Evolutionary conservation across 2,329 filamentous ascomycete species (phyloP), one percentile per base, ranked within the genome.

Genomic region (Grosmannia clavigera): DNA sequence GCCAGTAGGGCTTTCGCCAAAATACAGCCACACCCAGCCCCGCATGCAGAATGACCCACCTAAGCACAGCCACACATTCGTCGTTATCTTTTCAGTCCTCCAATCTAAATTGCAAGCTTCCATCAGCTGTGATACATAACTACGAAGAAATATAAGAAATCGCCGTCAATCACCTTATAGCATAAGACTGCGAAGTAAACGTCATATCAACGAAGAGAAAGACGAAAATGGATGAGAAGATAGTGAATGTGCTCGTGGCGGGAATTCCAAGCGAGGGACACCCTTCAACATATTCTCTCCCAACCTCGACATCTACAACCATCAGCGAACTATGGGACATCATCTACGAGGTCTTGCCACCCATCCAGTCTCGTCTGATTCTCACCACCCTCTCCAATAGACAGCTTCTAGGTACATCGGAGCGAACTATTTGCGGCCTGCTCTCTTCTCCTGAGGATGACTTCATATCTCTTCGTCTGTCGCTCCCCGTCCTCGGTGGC

Each of bases 321-420:
- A 75, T 92, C 67, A 77, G 80, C 60, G 81, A 90, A 64, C 78
- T 97, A 22, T 83, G 84, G 65, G 72, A 81, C 58, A 74, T 75
- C 59, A 78, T 91, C 72, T 73, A 83, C 70, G 79, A 75, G 64
- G 87, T 78, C 64, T 77, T 86, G 55, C 88, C 81, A 58, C 76
- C 71, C 64, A 65, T 77, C 73, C 46, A 77, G 86, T 58, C 76
- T 64, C 81, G 83, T 58, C 81, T 96, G 58, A 82, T 92, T 61
- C 78, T 99, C 48, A 95, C 91, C 2, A 96, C 92, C 1, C 81
- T 86, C 60, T 86, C 84, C 31, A 95, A 92, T 70, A 87, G 84
- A 65, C 81, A 87, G 65, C 76, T 96, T 0, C 72, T 79, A 0
- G 69, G 76, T 2, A 73, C 74, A 52, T 85, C 83, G 22, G 66